Evolutionary conservation across 2,329 filamentous ascomycete genomes (phyloP).

Genomic region (Neophaeococcomyces aloes): DNA sequence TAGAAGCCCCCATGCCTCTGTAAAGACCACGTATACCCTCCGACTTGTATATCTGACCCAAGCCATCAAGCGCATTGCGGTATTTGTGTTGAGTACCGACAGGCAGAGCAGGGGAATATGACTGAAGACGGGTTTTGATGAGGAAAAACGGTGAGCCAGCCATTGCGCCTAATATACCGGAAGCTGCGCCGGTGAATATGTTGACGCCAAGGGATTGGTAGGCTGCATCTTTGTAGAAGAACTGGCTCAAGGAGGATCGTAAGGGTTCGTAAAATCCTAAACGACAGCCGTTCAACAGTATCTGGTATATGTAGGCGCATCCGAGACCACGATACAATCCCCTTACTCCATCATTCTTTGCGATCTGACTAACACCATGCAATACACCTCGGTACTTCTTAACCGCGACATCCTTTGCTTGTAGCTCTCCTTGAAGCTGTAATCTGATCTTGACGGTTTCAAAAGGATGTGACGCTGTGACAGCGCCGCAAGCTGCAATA

Average conservation of each 20-base stretch:
- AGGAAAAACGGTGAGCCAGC: conserved; percentile 94
- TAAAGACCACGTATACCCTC: conserved; percentile 80
- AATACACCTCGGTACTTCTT: conserved; percentile 84
- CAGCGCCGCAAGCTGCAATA: conserved; percentile 91
- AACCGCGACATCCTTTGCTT: conserved; percentile 71
- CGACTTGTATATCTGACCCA: conserved; percentile 62
- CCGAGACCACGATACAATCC: conserved; percentile 84
- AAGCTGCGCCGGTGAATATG: conserved; percentile 81
- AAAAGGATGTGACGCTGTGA: conserved; percentile 95
- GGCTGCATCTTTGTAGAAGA: conserved; percentile 61
- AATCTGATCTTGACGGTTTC: conserved; percentile 99
- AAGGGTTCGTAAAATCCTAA: conserved; percentile 96
- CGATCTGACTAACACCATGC: conserved; percentile 81
- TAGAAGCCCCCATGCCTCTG: conserved; percentile 80
- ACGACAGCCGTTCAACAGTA: conserved; percentile 90
- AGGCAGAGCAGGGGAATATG: conserved; percentile 80
- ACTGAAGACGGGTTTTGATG: conserved; percentile 91
- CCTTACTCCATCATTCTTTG: conserved; percentile 75
- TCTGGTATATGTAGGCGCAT: conserved; percentile 91
- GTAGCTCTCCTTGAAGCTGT: conserved; percentile 92
- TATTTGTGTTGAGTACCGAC: conserved; percentile 97
- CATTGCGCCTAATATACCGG: conserved; percentile 84
- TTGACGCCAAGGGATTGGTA: conserved; percentile 82
- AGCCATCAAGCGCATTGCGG: conserved; percentile 70
- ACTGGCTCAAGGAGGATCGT: conserved; percentile 57